Evolutionary conservation across 805 yeast genomes (phyloP), one percentile per base, ranked within the genome.

Genomic region (Cyberlindnera maclurae): DNA sequence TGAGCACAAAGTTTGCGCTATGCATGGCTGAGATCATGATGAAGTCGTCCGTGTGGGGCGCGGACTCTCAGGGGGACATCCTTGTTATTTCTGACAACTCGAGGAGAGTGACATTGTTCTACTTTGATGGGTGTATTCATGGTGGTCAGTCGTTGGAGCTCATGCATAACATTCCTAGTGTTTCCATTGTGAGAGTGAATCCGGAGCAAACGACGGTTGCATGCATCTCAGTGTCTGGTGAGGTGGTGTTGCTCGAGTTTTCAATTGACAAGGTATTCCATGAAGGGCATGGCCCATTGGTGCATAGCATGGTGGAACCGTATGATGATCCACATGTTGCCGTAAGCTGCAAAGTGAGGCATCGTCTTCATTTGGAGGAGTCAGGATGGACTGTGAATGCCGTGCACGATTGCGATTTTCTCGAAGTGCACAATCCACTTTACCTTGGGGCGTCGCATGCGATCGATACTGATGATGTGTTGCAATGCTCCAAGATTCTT

Each of bases 11-110:
- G 24, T 39, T 59, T 2, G 42, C 47, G 5, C 53, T 65, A 3
- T 61, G 54, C 15, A 51, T 47, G 18, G 39, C 71, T 3, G 59
- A 56, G 26, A 47, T 70, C 6, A 37, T 33, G 12, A 27, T 40
- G 34, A 59, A 59, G 5, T 57, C 70, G 2, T 75, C 82, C 1
- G 75, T 70, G 2, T 81, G 88, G 88, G 84, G 85, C 0, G 47
- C 76, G 15, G 83, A 77, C 49, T 56, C 71, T 29, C 45, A 56
- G n/a, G 50, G 55, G 28, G 52, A 63, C 38, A 38, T 72, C 31
- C 43, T 79, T 12, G 73, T 62, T 0, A 66, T 70, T 0, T 70
- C 82, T 1, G 83, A 77, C 44, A 80, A 80, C 47, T 63, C 75
- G 4, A 73, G 67, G 38, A 53, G 58, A 5, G 57, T 77, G 2